A percentile compares a stretch with the other conserved stretches of the same genome.
phyloP scores from a whole-genome alignment of 2,329 filamentous ascomycete species.

The Clonostachys solani region DNA sequence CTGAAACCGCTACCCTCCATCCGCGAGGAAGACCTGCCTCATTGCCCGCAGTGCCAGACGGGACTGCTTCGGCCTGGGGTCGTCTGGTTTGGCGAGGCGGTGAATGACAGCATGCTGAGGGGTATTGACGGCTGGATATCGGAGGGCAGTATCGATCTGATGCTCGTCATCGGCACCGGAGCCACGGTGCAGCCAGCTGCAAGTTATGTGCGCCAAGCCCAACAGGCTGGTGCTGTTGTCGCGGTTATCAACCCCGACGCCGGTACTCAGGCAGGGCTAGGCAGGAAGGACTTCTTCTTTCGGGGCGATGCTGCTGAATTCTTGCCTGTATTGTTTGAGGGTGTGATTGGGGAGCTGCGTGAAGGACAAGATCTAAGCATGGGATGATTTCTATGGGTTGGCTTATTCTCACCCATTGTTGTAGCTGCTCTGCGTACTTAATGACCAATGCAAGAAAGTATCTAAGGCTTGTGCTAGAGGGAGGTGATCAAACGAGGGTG shows the following conservation, averaged over 20 bases:
- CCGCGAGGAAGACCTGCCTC: conserved; percentile 92
- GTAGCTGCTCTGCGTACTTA: too few relatives aligned
- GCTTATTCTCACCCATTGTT: too few relatives aligned
- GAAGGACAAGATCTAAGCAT: not conserved
- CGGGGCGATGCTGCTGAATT: conserved; percentile 31
- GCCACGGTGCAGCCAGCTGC: conserved; percentile 71
- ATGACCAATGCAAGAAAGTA: too few relatives aligned
- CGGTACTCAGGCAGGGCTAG: conserved; percentile 12
- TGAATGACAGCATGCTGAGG: conserved; percentile 54
- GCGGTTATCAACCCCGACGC: conserved; percentile 72
- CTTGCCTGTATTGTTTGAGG: conserved; percentile 32
- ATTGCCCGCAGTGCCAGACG: conserved; percentile 51
- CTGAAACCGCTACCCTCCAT: conserved; percentile 98
- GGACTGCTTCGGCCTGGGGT: conserved; percentile 68
- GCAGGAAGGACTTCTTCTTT: conserved; percentile 32
- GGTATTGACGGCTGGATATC: conserved; percentile 60
- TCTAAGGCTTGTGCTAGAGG: too few relatives aligned
- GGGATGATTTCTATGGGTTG: too few relatives aligned
- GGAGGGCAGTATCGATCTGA: conserved; percentile 50
- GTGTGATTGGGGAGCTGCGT: conserved; percentile 28
- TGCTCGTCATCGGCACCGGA: conserved; percentile 76
- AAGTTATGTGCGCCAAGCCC: conserved; percentile 59
- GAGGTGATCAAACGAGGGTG: too few relatives aligned
- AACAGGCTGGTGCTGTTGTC: conserved; percentile 57
- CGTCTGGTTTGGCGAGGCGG: conserved; percentile 74